Evolutionary conservation across 441 rosid species (phyloP).

Genomic region (Euphorbia celastroides): DNA sequence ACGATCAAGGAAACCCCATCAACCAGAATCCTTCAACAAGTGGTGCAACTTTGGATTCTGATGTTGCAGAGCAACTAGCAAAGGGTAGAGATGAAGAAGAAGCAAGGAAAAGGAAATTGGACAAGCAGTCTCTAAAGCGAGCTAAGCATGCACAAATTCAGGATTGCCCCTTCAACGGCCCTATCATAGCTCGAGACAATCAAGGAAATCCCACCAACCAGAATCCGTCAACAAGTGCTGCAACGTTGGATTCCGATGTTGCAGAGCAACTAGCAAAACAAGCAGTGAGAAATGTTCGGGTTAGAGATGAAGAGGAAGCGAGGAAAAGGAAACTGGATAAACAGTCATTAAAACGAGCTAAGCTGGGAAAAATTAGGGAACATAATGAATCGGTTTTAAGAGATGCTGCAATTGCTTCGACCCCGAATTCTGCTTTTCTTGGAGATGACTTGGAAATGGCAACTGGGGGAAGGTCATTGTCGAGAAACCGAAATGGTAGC

Average conservation of each 20-base stretch:
- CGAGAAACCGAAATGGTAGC: constrained; percentile 49
- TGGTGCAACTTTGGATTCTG: constrained; percentile 28
- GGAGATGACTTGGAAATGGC: constrained; percentile 34
- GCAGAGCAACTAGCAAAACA: constrained; percentile 58
- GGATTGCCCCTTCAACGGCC: too few species aligned
- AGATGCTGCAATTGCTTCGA: constrained; percentile 75
- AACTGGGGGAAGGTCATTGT: constrained; percentile 26
- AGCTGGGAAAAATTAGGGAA: constrained; percentile 65
- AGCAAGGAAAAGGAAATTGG: constrained; percentile 45
- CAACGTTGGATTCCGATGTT: constrained; percentile 33
- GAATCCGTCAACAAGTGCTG: constrained; percentile 24
- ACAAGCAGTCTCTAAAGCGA: constrained; percentile 41
- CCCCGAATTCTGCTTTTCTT: constrained; percentile 48
- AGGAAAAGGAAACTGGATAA: constrained; percentile 50
- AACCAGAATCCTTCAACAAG: constrained; percentile 24
- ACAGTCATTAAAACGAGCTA: constrained; percentile 49
- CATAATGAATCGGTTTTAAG: constrained; percentile 72
- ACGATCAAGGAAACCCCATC: constrained; percentile 55
- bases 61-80: constrained; percentile 49
- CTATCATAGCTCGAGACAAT: constrained; percentile 64
- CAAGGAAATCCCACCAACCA: constrained; percentile 49
- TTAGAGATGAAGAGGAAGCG: constrained; percentile 47
- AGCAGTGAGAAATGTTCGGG: constrained; percentile 68
- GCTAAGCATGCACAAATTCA: constrained; percentile 70
- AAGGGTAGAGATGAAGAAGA: constrained; percentile 56